A percentile compares a stretch with the other conserved stretches of the same genome.
Conservation (phyloP, 179 eudicot genomes). For the Amaranthus tricolor region DNA sequence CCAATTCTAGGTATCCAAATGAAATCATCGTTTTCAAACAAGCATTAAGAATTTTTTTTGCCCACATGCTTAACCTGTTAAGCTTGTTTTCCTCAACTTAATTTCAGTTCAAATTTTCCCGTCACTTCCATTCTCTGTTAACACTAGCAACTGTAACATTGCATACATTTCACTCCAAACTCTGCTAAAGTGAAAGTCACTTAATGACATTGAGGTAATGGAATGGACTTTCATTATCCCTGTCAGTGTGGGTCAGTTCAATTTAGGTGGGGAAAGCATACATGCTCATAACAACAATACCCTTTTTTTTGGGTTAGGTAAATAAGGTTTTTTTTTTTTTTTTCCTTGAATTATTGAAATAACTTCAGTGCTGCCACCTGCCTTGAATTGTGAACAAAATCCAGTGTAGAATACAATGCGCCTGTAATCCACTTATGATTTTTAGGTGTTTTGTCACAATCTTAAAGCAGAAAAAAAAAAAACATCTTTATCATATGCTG, state of each 20-base stretch:
- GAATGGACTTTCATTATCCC: too few relatives aligned
- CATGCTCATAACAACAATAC: background rate
- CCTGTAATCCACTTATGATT: conserved; percentile 10
- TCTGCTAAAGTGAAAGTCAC: background rate
- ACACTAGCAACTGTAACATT: conserved; percentile 11
- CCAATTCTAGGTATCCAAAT: too few relatives aligned
- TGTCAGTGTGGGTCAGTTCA: too few relatives aligned
- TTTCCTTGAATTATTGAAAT: conserved; percentile 1
- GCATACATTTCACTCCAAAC: background rate
- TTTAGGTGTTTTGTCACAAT: conserved; percentile 18
- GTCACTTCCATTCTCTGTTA: too few relatives aligned
- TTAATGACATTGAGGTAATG: background rate
- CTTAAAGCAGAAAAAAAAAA: background rate
- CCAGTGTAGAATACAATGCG: conserved; percentile 1
- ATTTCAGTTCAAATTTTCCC: too few relatives aligned
- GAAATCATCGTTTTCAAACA: too few relatives aligned
- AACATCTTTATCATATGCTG: conserved; percentile 13
- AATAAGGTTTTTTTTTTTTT: conserved; percentile 11
- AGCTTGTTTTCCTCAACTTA: too few relatives aligned
- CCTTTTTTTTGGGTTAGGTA: conserved; percentile 4
- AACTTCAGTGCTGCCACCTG: background rate
- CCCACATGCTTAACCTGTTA: too few relatives aligned
- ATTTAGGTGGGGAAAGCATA: background rate
- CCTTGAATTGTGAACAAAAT: conserved; percentile 5
- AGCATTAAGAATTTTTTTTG: too few relatives aligned